phyloP scores from a whole-genome alignment of 352 stramenopile genomes.

The Saprolegnia parasitica region DNA sequence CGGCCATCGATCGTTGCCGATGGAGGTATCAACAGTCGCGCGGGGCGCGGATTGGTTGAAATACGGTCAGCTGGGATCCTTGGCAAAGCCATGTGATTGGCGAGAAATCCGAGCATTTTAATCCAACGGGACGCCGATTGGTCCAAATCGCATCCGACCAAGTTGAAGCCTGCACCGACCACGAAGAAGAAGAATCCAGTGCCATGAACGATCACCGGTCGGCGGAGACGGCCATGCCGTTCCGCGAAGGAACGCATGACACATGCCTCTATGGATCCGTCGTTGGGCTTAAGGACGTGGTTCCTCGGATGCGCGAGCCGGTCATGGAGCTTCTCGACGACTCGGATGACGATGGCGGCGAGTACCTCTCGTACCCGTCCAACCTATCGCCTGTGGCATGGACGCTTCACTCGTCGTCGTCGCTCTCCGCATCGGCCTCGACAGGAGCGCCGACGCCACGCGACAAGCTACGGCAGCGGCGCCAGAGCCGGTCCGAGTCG shows the following conservation, averaged over 20 bases:
- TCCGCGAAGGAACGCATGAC: conserved; percentile 30
- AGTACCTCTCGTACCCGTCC: conserved; percentile 23
- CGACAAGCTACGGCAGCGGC: conserved; percentile 24
- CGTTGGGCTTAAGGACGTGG: conserved; percentile 31
- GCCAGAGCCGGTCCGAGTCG: conserved; percentile 15
- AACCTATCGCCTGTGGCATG: conserved; percentile 30
- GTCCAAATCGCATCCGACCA: neutral
- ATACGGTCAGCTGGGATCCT: neutral
- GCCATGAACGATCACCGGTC: neutral
- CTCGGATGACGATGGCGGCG: conserved; percentile 25
- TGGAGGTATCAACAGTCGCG: neutral
- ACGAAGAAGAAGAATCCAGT: neutral
- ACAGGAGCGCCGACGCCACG: conserved; percentile 9
- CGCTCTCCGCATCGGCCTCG: conserved; percentile 26
- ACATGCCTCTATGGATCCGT: conserved; percentile 45
- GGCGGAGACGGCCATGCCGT: neutral
- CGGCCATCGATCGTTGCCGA: no score
- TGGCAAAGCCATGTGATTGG: neutral
- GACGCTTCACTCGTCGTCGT: conserved; percentile 27
- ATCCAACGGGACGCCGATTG: neutral
- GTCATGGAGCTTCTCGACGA: conserved; percentile 27
- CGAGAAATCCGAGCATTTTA: neutral
- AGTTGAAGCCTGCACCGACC: neutral
- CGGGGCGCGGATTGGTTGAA: neutral
- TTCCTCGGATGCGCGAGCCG: conserved; percentile 28